These are phyloP conservation scores for Rutstroemia sp. DNA, from an alignment of 2,329 filamentous ascomycete genomes.

Conservation along the genomic window DNA sequence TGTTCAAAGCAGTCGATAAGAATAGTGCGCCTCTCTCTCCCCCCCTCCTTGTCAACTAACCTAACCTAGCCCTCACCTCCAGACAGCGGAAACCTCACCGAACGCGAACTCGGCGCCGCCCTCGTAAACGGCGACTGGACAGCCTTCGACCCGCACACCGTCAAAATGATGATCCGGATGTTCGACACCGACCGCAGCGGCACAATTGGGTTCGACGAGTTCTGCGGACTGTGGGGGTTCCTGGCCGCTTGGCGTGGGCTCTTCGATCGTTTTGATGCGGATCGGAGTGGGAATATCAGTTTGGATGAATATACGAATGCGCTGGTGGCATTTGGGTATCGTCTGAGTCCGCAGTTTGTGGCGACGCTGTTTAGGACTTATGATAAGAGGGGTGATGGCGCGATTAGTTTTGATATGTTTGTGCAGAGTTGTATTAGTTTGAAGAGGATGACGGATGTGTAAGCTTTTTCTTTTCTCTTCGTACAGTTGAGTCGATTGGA, in stretches of 20 bases:
- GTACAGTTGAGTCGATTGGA: not conserved
- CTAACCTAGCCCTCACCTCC: conserved; percentile 8
- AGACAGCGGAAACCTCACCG: conserved; percentile 75
- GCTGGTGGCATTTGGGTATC: conserved; percentile 87
- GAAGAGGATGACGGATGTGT: conserved; percentile 95
- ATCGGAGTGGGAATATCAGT: conserved; percentile 79
- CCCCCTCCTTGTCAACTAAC: not conserved
- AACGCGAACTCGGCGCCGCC: conserved; percentile 78
- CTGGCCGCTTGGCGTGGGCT: conserved; percentile 87
- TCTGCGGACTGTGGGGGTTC: conserved; percentile 94
- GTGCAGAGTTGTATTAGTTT: conserved; percentile 95
- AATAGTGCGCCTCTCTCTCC: conserved; percentile 47
- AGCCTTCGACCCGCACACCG: conserved; percentile 86
- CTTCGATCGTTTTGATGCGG: conserved; percentile 91
- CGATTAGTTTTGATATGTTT: conserved; percentile 90
- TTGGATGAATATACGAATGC: conserved; percentile 84
- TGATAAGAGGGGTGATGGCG: conserved; percentile 64
- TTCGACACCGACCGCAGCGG: conserved; percentile 89
- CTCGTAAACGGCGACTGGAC: conserved; percentile 96
- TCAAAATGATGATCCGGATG: conserved; percentile 99
- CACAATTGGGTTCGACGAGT: conserved; percentile 90
- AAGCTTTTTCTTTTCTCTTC: not conserved
- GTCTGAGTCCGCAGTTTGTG: conserved; percentile 77
- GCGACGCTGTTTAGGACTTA: conserved; percentile 81
- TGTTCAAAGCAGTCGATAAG: conserved; percentile 90